Conservation (phyloP, 2,329 filamentous ascomycete species). For the Penicillium janthinellum region DNA sequence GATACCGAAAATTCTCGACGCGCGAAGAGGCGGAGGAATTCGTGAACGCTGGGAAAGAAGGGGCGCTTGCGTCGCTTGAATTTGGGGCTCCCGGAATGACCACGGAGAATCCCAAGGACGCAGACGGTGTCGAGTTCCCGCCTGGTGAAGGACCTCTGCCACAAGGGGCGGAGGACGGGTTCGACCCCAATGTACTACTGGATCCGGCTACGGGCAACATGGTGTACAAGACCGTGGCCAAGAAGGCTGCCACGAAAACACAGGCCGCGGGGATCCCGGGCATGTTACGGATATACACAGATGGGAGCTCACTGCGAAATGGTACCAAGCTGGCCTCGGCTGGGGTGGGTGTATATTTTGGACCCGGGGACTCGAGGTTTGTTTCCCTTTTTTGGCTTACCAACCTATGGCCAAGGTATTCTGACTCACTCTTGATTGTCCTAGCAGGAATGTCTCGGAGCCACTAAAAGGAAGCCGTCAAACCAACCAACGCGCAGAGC, state of each 20-base stretch:
- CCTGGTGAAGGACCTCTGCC: constrained; percentile 60
- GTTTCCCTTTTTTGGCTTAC: constrained; percentile 18
- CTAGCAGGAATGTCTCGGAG: constrained; percentile 70
- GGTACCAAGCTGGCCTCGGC: constrained; percentile 57
- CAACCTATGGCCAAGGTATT: neutral
- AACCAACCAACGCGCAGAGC: constrained; percentile 95
- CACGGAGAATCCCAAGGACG: constrained; percentile 45
- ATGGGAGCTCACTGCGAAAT: constrained; percentile 64
- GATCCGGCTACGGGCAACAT: constrained; percentile 57
- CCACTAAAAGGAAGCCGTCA: constrained; percentile 72
- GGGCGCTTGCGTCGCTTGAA: constrained; percentile 28
- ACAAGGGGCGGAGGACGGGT: constrained; percentile 60
- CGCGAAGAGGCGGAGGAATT: constrained; percentile 76
- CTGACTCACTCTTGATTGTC: constrained; percentile 28
- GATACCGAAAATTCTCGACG: constrained; percentile 69
- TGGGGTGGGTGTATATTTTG: constrained; percentile 67
- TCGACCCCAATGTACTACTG: constrained; percentile 60
- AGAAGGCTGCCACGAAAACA: constrained; percentile 51
- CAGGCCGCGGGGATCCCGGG: constrained; percentile 48
- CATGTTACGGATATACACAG: constrained; percentile 63
- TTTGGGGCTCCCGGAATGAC: constrained; percentile 43
- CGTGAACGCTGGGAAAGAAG: constrained; percentile 53
- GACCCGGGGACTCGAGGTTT: constrained; percentile 59
- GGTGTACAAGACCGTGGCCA: constrained; percentile 57
- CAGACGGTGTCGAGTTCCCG: constrained; percentile 48